Percentiles rank a stretch among this genome's conserved stretches.
Conservation (phyloP, 1,139 yeast species). For the Saccharomyces uvarum region DNA sequence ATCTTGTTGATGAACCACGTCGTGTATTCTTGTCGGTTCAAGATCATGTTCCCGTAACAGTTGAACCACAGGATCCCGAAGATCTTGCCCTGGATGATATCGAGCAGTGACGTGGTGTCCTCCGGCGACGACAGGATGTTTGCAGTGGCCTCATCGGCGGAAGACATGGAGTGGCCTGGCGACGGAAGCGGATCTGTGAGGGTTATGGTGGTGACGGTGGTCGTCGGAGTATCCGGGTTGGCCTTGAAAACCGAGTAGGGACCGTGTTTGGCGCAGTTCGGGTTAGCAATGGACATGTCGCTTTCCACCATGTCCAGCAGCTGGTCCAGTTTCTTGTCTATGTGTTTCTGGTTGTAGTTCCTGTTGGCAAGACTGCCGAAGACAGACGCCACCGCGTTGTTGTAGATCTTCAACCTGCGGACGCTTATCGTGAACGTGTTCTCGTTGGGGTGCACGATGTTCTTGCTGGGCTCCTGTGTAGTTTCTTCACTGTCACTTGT, state of each 20-base stretch:
- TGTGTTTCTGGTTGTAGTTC: conserved; percentile 17
- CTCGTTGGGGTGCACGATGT: neutral
- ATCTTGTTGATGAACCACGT: conserved; percentile 15
- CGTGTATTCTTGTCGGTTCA: conserved; percentile 11
- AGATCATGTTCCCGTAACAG: conserved; percentile 12
- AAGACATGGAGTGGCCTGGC: neutral
- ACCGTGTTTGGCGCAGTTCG: neutral
- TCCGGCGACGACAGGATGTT: neutral
- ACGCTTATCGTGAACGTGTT: conserved; percentile 25
- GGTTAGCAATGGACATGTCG: neutral
- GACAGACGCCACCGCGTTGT: conserved; percentile 22
- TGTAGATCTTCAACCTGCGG: conserved; percentile 27
- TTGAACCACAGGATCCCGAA: conserved; percentile 12
- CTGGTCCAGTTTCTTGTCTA: conserved; percentile 17
- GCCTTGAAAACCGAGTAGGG: neutral
- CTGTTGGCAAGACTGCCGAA: conserved; percentile 13
- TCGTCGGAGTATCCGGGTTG: neutral
- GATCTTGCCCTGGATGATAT: conserved; percentile 10
- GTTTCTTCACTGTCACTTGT: neutral
- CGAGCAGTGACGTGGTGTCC: neutral
- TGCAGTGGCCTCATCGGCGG: neutral
- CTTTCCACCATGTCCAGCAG: conserved; percentile 18
- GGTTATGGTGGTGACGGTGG: neutral
- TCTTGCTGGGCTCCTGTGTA: conserved; percentile 2
- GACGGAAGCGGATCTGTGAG: neutral